Conservation (phyloP, 495 filamentous ascomycete genomes). For the Trypethelium eluteriae region DNA sequence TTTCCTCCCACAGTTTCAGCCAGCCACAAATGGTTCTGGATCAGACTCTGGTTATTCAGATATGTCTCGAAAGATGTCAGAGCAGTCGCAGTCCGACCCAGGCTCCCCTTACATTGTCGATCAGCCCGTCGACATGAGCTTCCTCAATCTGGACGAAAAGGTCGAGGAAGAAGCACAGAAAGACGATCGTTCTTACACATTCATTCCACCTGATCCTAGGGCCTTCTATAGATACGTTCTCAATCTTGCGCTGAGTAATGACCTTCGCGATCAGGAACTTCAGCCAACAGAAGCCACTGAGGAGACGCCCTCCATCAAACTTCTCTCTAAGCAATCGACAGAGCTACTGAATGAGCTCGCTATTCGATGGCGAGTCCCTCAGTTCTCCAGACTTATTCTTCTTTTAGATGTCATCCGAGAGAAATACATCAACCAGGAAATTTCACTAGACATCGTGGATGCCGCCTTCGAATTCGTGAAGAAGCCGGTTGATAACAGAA, state of each 20-base stretch:
- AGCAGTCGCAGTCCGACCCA: conserved; percentile 37
- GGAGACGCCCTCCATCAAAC: conserved; percentile 48
- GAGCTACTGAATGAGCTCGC: conserved; percentile 80
- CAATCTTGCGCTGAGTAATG: conserved; percentile 62
- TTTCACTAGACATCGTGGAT: conserved; percentile 72
- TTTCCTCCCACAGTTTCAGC: conserved; percentile 44
- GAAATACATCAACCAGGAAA: conserved; percentile 81
- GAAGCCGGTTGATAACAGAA: conserved; percentile 49
- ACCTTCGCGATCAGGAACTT: conserved; percentile 51
- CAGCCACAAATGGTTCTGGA: conserved; percentile 33
- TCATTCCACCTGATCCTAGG: conserved; percentile 80
- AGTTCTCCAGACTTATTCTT: conserved; percentile 68
- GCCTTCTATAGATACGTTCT: conserved; percentile 71
- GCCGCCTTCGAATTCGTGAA: conserved; percentile 75
- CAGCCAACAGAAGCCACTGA: conserved; percentile 47
- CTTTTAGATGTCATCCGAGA: conserved; percentile 78
- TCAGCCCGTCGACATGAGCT: conserved; percentile 67
- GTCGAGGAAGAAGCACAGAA: conserved; percentile 43
- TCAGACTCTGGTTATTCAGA: conserved; percentile 53
- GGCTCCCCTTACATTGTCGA: conserved; percentile 61
- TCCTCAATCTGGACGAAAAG: conserved; percentile 56
- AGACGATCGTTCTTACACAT: conserved; percentile 52
- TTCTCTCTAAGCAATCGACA: conserved; percentile 72
- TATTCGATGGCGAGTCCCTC: conserved; percentile 83
- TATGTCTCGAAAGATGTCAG: conserved; percentile 48